A percentile compares a stretch with the other conserved stretches of the same genome.
Evolutionary conservation across 2,329 filamentous ascomycete species (phyloP).

Genomic region (Epichloe uncinata): DNA sequence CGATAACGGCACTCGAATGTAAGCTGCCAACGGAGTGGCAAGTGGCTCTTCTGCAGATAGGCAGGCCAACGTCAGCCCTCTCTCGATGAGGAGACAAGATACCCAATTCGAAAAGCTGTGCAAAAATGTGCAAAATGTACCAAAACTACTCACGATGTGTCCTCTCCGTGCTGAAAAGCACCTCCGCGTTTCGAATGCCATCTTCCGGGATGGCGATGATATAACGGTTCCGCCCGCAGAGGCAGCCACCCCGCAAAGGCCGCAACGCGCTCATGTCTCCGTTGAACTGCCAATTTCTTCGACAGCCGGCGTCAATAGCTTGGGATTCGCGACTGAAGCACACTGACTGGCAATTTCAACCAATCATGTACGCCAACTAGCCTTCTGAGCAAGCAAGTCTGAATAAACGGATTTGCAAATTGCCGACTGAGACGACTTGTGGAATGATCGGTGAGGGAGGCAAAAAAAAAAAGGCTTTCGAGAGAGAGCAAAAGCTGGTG

Average conservation of each 20-base stretch:
- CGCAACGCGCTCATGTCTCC: conserved; percentile 31
- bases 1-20: conserved; percentile 65
- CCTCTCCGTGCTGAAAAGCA: conserved; percentile 61
- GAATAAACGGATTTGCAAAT: too few species aligned
- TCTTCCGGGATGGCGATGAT: conserved; percentile 53
- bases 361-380: neutral
- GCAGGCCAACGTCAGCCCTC: neutral
- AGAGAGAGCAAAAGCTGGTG: neutral
- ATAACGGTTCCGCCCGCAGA: conserved; percentile 78
- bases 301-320: neutral
- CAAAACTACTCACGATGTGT: conserved; percentile 52
- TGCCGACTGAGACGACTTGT: neutral
- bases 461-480: neutral
- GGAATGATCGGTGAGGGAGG: neutral
- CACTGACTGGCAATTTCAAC: too few species aligned
- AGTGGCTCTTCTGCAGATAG: conserved; percentile 44
- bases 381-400: neutral
- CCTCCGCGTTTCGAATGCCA: conserved; percentile 43
- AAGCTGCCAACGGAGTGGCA: conserved; percentile 62
- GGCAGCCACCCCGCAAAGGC: conserved; percentile 62
- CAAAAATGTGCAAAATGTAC: neutral
- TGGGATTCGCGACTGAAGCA: neutral
- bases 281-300: neutral
- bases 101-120: too few species aligned
- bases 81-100: neutral